These are phyloP conservation scores for Citrus cavaleriei DNA, from an alignment of 345 rosid genomes.

Conservation along the genomic window DNA sequence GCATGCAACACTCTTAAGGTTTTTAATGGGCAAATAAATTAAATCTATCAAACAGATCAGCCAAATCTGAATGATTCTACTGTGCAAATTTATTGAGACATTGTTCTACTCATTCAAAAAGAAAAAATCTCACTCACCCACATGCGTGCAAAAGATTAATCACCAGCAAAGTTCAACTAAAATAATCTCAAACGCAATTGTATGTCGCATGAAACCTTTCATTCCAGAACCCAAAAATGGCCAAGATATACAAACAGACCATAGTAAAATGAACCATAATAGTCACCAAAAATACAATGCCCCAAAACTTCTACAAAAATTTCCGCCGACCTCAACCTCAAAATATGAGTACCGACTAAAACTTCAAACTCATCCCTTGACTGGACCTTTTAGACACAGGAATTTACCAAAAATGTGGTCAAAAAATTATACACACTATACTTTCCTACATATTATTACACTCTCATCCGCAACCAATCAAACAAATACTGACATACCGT, in stretches of 20 bases:
- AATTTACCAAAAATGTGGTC: background rate
- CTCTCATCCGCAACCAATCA: conserved; percentile 10
- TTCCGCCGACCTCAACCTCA: conserved; percentile 15
- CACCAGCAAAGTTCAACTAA: background rate
- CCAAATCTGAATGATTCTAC: too few relatives aligned
- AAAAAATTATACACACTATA: conserved; percentile 4
- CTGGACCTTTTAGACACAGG: background rate
- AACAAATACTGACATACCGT: background rate
- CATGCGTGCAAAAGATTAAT: background rate
- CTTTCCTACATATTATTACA: background rate
- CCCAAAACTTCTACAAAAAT: conserved; percentile 13
- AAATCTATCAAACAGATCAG: too few relatives aligned
- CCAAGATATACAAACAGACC: background rate
- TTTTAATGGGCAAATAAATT: too few relatives aligned
- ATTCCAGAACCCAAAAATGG: background rate
- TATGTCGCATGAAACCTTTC: background rate
- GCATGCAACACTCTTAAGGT: too few relatives aligned
- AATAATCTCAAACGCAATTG: background rate
- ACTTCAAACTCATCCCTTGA: background rate
- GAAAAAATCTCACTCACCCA: background rate
- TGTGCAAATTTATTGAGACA: too few relatives aligned
- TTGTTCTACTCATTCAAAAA: too few relatives aligned
- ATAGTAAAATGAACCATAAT: background rate
- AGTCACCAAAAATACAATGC: background rate
- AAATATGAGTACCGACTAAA: background rate